phyloP scores from a whole-genome alignment of 768 basidiomycete species.

The Gyrodon lividus region DNA sequence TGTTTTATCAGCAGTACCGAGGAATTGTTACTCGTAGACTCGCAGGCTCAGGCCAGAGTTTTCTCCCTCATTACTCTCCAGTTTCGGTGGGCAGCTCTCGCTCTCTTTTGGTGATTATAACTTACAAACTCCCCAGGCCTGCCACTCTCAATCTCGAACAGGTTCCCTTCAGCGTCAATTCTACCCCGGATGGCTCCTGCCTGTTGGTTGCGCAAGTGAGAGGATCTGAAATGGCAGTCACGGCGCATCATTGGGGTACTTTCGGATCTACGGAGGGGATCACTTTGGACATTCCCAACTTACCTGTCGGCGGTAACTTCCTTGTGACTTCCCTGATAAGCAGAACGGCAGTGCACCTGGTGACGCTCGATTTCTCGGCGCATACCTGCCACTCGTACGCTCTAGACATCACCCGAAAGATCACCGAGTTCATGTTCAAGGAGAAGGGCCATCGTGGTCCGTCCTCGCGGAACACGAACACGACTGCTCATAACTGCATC shows the following conservation, averaged over 20 bases:
- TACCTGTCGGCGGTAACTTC: slow-evolving; percentile 20
- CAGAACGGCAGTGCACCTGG: slow-evolving; percentile 39
- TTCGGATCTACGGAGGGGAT: slow-evolving; percentile 50
- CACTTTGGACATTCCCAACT: slow-evolving; percentile 27
- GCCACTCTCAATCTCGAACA: slow-evolving; percentile 37
- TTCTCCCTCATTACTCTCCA: slow-evolving; percentile 48
- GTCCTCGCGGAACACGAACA: slow-evolving; percentile 9
- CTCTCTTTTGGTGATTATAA: background rate
- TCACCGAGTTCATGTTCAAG: slow-evolving; percentile 53
- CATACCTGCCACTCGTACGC: slow-evolving; percentile 39
- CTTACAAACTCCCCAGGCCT: slow-evolving; percentile 30
- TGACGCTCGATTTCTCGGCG: slow-evolving; percentile 35
- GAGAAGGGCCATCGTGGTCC: slow-evolving; percentile 34
- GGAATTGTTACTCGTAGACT: slow-evolving; percentile 48
- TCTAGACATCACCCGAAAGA: slow-evolving; percentile 49
- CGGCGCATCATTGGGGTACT: slow-evolving; percentile 50
- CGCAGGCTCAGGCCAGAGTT: slow-evolving; percentile 37
- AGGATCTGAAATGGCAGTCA: slow-evolving; percentile 20
- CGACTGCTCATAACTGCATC: slow-evolving; percentile 46
- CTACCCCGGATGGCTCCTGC: slow-evolving; percentile 51
- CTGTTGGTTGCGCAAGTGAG: slow-evolving; percentile 32
- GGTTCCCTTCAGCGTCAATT: slow-evolving; percentile 32
- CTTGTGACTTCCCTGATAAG: slow-evolving; percentile 44
- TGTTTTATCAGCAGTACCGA: slow-evolving; percentile 47
- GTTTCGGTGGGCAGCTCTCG: slow-evolving; percentile 38